Evolutionary conservation across 768 basidiomycete species (phyloP).

Genomic region (Lepiota subincarnata): DNA sequence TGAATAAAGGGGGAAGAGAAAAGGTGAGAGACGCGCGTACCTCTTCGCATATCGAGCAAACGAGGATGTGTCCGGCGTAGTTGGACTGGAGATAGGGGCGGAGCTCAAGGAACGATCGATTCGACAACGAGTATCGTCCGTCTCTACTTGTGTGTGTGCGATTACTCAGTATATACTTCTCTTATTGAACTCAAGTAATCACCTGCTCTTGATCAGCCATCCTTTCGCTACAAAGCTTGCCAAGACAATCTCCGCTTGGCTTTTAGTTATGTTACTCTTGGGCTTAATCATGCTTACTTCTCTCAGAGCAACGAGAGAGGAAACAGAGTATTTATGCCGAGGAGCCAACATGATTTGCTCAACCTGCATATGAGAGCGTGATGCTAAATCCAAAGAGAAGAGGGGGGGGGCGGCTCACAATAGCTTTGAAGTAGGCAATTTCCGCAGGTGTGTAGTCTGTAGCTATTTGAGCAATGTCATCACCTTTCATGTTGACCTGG

Average conservation of each 20-base stretch:
- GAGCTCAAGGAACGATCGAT: conserved; percentile 73
- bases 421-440: conserved; percentile 79
- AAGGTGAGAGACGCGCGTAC: conserved; percentile 28
- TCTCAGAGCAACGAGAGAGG: conserved; percentile 72
- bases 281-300: conserved; percentile 58
- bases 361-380: conserved; percentile 43
- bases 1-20: not conserved
- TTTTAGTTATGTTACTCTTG: conserved; percentile 63
- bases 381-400: not conserved
- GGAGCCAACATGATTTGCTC: conserved; percentile 86
- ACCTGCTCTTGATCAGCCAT: conserved; percentile 76
- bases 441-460: conserved; percentile 78
- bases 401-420: conserved; percentile 44
- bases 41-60: conserved; percentile 74
- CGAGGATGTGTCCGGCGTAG: conserved; percentile 65
- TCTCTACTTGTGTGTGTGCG: conserved; percentile 34
- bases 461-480: conserved; percentile 79
- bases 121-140: conserved; percentile 72
- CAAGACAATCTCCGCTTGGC: conserved; percentile 69
- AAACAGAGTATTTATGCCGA: conserved; percentile 67
- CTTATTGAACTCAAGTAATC: conserved; percentile 24
- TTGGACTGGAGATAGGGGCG: conserved; percentile 66
- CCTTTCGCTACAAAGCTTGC: conserved; percentile 81
- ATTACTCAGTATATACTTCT: not conserved
- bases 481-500: conserved; percentile 78